phyloP scores from a whole-genome alignment of 768 basidiomycete species.

The Tulasnella sp. region DNA sequence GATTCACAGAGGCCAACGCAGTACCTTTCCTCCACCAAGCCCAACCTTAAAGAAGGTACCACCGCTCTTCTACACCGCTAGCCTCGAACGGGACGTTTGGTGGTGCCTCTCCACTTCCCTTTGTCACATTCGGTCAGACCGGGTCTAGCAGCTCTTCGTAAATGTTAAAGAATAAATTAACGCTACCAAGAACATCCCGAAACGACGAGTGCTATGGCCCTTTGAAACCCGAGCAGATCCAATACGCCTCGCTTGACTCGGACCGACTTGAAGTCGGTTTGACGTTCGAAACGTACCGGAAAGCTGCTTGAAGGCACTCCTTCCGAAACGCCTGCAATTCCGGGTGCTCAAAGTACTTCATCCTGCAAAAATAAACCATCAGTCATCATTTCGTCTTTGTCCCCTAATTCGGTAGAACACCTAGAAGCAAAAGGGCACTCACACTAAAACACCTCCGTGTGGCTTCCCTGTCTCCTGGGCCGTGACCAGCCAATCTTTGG shows the following conservation, averaged over 20 bases:
- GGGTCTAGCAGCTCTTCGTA: too few species aligned
- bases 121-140: too few species aligned
- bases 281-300: conserved; percentile 64
- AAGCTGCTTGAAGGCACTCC: conserved; percentile 61
- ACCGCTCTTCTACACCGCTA: too few species aligned
- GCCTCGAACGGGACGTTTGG: too few species aligned
- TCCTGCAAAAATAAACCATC: conserved; percentile 43
- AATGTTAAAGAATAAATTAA: too few species aligned
- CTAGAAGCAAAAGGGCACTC: conserved; percentile 37
- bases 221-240: conserved; percentile 73
- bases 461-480: conserved; percentile 50
- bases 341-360: conserved; percentile 87
- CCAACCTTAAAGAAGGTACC: too few species aligned
- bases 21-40: too few species aligned
- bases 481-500: conserved; percentile 52
- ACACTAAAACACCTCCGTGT: conserved; percentile 64
- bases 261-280: conserved; percentile 84
- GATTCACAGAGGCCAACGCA: too few species aligned
- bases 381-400: neutral
- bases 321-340: conserved; percentile 64
- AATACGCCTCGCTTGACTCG: conserved; percentile 83
- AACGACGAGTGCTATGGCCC: neutral
- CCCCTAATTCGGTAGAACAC: neutral
- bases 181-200: too few species aligned
- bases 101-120: too few species aligned